These are phyloP conservation scores for Sclerotinia trifoliorum DNA, from an alignment of 2,329 filamentous ascomycete species.

Conservation along the genomic window DNA sequence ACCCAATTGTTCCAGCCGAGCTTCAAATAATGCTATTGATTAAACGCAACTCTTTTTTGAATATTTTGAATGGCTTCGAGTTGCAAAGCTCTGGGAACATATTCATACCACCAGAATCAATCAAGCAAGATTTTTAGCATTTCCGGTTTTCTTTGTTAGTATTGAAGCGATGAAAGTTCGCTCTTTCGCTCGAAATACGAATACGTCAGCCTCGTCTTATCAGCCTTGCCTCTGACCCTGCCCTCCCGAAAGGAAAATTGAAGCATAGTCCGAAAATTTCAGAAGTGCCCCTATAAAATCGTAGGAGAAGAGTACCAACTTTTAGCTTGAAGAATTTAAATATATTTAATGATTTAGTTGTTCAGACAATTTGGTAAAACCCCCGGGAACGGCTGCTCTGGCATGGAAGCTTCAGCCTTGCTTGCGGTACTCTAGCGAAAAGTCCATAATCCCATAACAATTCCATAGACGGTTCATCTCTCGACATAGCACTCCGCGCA, in stretches of 20 bases:
- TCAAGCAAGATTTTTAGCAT: not conserved
- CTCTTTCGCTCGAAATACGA: not conserved
- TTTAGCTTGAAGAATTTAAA: no score
- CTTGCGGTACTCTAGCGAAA: slow-evolving; percentile 13
- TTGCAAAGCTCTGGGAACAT: no score
- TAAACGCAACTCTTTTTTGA: not conserved
- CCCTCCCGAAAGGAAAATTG: no score
- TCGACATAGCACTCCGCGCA: slow-evolving; percentile 7
- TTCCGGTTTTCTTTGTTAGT: not conserved
- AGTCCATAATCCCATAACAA: not conserved
- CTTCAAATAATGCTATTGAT: no score
- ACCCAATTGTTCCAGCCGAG: not conserved
- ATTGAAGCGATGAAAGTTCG: not conserved
- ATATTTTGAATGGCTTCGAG: not conserved
- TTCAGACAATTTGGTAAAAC: not conserved
- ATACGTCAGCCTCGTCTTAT: no score
- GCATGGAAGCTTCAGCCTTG: slow-evolving; percentile 3
- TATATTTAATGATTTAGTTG: not conserved
- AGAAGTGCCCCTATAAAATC: no score
- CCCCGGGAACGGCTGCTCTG: not conserved
- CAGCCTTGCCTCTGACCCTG: not conserved
- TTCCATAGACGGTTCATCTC: slow-evolving; percentile 9
- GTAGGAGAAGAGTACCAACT: no score
- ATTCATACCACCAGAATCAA: not conserved
- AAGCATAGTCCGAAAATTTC: not conserved